Percentiles rank a stretch among this genome's conserved stretches.
These are phyloP conservation scores for Mortierella sp. DNA, from an alignment of 371 early-diverging fungal genomes.

Conservation along the genomic window DNA sequence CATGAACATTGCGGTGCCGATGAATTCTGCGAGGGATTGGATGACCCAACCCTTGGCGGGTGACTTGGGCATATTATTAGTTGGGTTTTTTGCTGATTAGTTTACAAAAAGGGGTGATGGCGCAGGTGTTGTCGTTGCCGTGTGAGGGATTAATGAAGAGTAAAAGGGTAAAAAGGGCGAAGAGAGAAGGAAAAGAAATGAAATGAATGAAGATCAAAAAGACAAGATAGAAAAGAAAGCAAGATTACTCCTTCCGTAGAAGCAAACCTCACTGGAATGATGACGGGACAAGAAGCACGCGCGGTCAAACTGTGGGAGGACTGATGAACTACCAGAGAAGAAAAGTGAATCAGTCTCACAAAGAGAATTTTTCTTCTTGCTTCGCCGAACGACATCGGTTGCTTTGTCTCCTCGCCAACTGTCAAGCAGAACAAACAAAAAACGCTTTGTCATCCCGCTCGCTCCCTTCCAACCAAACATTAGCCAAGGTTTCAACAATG, in stretches of 20 bases:
- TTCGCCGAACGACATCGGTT: not conserved
- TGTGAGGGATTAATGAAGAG: not conserved
- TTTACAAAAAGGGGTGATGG: not conserved
- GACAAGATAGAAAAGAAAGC: not conserved
- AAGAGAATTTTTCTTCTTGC: not conserved
- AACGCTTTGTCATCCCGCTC: not conserved
- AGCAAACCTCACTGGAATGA: not conserved
- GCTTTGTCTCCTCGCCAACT: not conserved
- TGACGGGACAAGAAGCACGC: not conserved
- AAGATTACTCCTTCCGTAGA: not conserved
- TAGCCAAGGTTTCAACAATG: not conserved
- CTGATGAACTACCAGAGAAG: not conserved
- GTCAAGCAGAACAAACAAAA: not conserved
- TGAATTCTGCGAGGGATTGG: slow-evolving; percentile 59
- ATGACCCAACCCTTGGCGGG: slow-evolving; percentile 20
- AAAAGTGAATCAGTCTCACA: slow-evolving; percentile 14
- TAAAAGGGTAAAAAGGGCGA: not conserved
- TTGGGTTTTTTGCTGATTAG: no score
- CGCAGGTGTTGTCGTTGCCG: not conserved
- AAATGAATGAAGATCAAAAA: not conserved
- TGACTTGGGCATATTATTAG: not conserved
- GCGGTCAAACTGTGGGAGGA: not conserved
- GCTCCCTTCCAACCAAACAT: not conserved
- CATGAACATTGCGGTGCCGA: slow-evolving; percentile 71
- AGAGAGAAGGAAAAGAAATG: not conserved